Evolutionary conservation across 306 rosid species (phyloP), one percentile per base, ranked within the genome.

Genomic region (Macrotyloma uniflorum): DNA sequence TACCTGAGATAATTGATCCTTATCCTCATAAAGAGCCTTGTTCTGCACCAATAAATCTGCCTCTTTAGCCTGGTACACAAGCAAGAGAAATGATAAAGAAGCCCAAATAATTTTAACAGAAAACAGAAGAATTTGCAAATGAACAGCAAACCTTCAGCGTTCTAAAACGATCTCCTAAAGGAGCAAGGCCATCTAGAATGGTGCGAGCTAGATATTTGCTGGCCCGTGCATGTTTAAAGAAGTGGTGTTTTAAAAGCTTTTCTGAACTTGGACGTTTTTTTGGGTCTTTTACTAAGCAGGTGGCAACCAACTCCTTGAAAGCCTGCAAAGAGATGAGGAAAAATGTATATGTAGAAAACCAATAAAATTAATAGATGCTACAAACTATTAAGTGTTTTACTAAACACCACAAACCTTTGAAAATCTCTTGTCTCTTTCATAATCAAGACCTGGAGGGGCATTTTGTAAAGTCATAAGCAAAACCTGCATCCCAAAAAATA

Each of bases 361-460:
- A 68, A 73, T 32, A 19, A 35, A 30, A 67, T 51, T 38, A 69
- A 70, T 26, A 64, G 80, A 74, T 53, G 53, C 53, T 43, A 23
- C 49, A 53, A 69, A 63, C 43, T 38, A 38, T 3, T 2, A 38
- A 38, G 76, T 71, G 76, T 13, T 83, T 62, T 75, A 82, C 79
- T 57, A 79, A 84, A 79, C 79, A 33, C 50, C 70, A 87, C 83
- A 83, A 81, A 94, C 98, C 98, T 94, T 94, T 67, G 98, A 90
- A 87, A 94, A 94, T 83, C 89, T 87, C 87, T 74, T 94, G 86
- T 94, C 98, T 84, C 98, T 89, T 88, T 94, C 98, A 59, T 92
- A 92, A 83, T 94, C 97, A 84, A 94, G 97, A 77, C 98, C 97
- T 6, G 98, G 98, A 76, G 98, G 97, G 68, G 98, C 98, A 88